These are phyloP conservation scores for Gossypium thurberi DNA, from an alignment of 345 rosid genomes.

Conservation along the genomic window DNA sequence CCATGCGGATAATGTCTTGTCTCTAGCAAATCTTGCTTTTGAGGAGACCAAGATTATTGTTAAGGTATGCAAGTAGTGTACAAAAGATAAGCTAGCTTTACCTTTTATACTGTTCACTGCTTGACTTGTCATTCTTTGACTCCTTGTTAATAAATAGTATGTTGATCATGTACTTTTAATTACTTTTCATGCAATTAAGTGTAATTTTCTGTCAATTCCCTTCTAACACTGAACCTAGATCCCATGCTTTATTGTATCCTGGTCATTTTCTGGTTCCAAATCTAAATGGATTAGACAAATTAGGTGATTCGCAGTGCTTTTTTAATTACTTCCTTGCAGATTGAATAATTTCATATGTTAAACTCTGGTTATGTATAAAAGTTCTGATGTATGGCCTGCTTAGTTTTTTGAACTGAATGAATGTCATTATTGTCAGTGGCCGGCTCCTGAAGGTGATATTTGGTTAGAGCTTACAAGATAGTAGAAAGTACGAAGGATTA, in stretches of 20 bases:
- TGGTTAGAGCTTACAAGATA: not conserved
- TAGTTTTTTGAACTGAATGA: constrained; percentile 2
- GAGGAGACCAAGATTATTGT: constrained; percentile 69
- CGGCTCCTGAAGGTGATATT: not conserved
- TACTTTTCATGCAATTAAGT: not conserved
- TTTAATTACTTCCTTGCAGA: not conserved
- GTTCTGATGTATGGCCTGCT: not conserved
- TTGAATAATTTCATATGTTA: not conserved
- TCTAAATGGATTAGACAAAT: constrained; percentile 3
- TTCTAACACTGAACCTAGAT: not conserved
- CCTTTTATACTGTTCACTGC: constrained; percentile 3
- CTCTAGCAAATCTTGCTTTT: constrained; percentile 74
- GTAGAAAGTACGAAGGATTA: not conserved
- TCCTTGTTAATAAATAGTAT: not conserved
- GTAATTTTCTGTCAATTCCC: not conserved
- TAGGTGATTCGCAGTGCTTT: constrained; percentile 1
- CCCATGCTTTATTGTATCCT: not conserved
- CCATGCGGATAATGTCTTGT: constrained; percentile 78
- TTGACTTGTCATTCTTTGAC: not conserved
- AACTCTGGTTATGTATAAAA: not conserved
- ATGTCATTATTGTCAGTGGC: not conserved
- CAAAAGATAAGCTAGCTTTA: not conserved
- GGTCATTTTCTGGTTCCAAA: not conserved
- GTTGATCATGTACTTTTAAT: not conserved
- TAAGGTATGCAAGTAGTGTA: constrained; percentile 43